Base-by-base conservation (phyloP, 441 rosid genomes). In the Gossypium lobatum region DNA sequence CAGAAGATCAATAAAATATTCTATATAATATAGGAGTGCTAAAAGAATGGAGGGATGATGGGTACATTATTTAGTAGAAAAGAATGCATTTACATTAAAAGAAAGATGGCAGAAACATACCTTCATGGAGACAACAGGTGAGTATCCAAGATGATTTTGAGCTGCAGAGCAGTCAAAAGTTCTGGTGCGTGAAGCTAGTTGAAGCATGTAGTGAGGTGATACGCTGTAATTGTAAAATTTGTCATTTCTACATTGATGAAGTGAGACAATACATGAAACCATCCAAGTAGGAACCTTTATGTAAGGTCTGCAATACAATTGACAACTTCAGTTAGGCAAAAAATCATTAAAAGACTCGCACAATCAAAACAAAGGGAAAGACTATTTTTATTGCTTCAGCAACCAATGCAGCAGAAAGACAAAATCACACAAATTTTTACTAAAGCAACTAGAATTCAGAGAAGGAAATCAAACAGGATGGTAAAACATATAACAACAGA, bases 131-230 rank as follows among this genome's bases (percentile, higher is more conserved):
- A 90, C 82, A 76, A 84, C 73, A 23, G 97, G 96, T 31, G 85
- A 78, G 82, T 93, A 95, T 64, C 91, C 96, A 70, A 91, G 80
- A 82, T 85, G 85, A 76, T 83, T 87, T 74, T 73, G 84, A 64
- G 98, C 98, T 60, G 93, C 93, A 83, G 77, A 80, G 87, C 96
- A 88, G 81, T 88, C 88, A 77, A 93, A 91, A 77, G 97, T 91
- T 83, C 97, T 88, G 31, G 87, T 87, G 63, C 85, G 82, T 50
- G 92, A 82, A 82, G 96, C 93, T 80, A 90, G 52, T 63, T 83
- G 85, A 79, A 87, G 66, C 79, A 85, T 76, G 76, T 83, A 85
- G 72, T 59, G 80, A 72, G 88, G 84, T 73, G 90, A 82, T 61
- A 83, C 57, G 55, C 81, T 80, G 80, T 79, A 81, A 64, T 76